Conservation (phyloP, 176 grass and related monocot species). For the Lolium rigidum region DNA sequence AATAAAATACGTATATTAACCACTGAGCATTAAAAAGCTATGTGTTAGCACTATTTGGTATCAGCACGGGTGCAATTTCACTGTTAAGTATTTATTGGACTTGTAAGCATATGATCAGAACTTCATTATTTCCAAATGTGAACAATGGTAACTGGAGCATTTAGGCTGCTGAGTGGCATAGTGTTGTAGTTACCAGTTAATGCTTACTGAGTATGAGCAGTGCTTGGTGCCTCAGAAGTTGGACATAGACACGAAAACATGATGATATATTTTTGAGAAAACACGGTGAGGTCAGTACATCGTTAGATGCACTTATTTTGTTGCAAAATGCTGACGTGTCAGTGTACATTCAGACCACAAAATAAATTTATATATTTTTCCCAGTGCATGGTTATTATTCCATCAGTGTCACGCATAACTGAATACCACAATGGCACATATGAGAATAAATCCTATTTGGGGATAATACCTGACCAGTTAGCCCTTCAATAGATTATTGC, state of each 20-base stretch:
- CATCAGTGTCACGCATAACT: not conserved
- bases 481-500: not conserved
- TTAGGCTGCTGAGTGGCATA: not conserved
- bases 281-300: not conserved
- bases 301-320: not conserved
- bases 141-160: not conserved
- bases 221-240: not conserved
- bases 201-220: not conserved
- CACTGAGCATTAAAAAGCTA: not conserved
- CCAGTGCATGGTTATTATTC: not conserved
- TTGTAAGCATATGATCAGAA: conserved; percentile 22
- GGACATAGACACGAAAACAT: not conserved
- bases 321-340: not conserved
- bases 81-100: not conserved
- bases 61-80: not conserved
- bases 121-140: conserved; percentile 24
- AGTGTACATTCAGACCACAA: not conserved
- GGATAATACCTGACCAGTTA: not conserved
- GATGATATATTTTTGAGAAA: not conserved
- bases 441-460: not conserved
- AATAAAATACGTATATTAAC: not conserved
- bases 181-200: not conserved
- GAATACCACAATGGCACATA: not conserved
- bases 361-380: conserved; percentile 26
- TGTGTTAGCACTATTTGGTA: conserved; percentile 2